Base-by-base conservation (phyloP, 1,139 yeast genomes). In the Saccharomyces hybrid region DNA sequence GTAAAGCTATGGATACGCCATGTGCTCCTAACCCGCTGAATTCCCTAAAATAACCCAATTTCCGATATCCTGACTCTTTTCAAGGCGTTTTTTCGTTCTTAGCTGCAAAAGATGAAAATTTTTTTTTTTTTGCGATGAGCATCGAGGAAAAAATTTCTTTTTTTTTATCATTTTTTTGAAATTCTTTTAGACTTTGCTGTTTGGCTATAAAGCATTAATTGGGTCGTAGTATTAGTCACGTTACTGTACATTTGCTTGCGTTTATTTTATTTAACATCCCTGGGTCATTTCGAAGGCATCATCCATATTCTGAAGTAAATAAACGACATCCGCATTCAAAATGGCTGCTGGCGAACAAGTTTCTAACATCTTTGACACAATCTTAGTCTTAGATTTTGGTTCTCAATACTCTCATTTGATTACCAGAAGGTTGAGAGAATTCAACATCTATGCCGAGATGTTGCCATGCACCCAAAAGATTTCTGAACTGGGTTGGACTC, bases 391-490 rank as follows among this genome's bases (percentile, higher is more conserved):
- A 72, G 99, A 93, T 73, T 93, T 93, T 71, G 99, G 99, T 61
- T 93, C 99, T 58, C 99, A 93, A 77, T 93, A 93, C 78, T 88
- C 97, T 58, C 99, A 93, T 71, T 78, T 93, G 71, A 90, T 93
- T 73, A 93, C 98, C 59, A 87, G 99, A 77, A 88, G 99, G 76
- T 80, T 93, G 68, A 88, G 99, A 80, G 99, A 93, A 74, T 89
- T 91, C 79, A 89, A 93, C 73, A 93, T 93, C 63, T 93, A 95
- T 75, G 98, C 99, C 62, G 99, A 95, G 77, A 93, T 93, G 99
- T 81, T 93, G 62, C 99, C 99, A 63, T 93, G 99, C 76, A 93
- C 99, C 56, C 98, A 93, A 75, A 93, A 91, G 78, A 91, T 93
- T 70, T 71, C 86, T 54, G 98, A 93, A 65, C 81, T 95, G 68